phyloP scores from a whole-genome alignment of 2,329 filamentous ascomycete genomes.

The Alternaria ventricosa region DNA sequence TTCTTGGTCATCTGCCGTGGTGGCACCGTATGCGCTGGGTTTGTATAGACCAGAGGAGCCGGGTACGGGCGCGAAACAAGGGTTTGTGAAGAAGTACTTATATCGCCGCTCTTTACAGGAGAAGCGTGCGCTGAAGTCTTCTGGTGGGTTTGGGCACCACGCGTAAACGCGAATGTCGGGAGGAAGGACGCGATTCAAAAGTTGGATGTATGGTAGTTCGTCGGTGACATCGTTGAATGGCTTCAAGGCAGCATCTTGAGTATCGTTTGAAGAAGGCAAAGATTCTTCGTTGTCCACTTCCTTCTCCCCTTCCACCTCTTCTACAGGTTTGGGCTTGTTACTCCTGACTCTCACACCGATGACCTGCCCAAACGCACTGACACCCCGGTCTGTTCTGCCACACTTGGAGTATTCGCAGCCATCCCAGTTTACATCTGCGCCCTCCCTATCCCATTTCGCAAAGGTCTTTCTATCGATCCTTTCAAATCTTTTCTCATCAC shows the following conservation, averaged over 20 bases:
- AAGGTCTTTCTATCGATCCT: conserved; percentile 44
- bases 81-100: conserved; percentile 97
- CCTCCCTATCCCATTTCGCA: conserved; percentile 44
- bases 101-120: conserved; percentile 91
- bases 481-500: conserved; percentile 40
- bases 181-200: conserved; percentile 87
- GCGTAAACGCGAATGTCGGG: conserved; percentile 88
- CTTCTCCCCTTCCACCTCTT: neutral
- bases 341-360: conserved; percentile 84
- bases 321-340: conserved; percentile 63
- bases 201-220: conserved; percentile 81
- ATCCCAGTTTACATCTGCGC: conserved; percentile 72
- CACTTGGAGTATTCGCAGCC: conserved; percentile 94
- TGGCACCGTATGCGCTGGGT: conserved; percentile 9
- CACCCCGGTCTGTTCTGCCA: conserved; percentile 88
- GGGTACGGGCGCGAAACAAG: conserved; percentile 76
- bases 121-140: conserved; percentile 87
- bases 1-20: neutral
- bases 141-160: conserved; percentile 85
- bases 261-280: conserved; percentile 7
- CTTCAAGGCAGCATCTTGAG: conserved; percentile 31
- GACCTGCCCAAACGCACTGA: conserved; percentile 97
- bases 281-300: neutral
- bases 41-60: conserved; percentile 58
- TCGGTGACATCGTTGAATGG: conserved; percentile 73